Evolutionary conservation across 805 yeast species (phyloP).

Genomic region (Sungouiella thailandica): DNA sequence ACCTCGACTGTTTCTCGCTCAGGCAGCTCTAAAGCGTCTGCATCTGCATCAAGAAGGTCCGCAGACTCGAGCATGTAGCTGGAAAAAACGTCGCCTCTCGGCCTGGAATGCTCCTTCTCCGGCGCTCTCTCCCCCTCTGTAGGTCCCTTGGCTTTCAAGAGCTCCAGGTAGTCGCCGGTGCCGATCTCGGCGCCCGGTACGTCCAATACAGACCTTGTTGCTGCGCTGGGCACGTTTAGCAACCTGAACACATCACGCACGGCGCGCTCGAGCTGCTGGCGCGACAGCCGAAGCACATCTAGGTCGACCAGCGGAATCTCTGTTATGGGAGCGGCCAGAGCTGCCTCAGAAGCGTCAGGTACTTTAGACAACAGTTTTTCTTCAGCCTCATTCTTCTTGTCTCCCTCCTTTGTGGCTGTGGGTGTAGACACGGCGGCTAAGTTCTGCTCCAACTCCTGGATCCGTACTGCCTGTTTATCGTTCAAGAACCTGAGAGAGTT

Average conservation of each 20-base stretch:
- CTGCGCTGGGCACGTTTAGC: conserved; percentile 13
- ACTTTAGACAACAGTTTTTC: background rate
- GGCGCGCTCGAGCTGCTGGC: conserved; percentile 10
- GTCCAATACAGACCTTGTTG: conserved; percentile 3
- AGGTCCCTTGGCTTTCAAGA: too few species aligned
- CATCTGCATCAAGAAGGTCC: conserved; percentile 6
- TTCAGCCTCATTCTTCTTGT: background rate
- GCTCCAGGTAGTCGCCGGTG: conserved; percentile 5
- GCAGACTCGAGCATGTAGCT: conserved; percentile 11
- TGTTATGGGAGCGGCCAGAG: background rate
- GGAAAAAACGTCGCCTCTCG: conserved; percentile 6
- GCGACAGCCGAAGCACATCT: conserved; percentile 11
- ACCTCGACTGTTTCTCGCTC: background rate
- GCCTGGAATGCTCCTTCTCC: conserved; percentile 1
- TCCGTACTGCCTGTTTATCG: conserved; percentile 35
- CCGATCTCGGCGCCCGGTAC: conserved; percentile 4
- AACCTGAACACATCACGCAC: conserved; percentile 12
- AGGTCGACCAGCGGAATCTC: conserved; percentile 14
- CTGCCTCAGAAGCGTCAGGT: background rate
- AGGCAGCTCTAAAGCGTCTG: background rate
- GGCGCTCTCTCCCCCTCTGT: conserved; percentile 1
- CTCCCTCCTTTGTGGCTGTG: background rate
- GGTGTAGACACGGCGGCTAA: conserved; percentile 1
- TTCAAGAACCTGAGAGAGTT: conserved; percentile 39
- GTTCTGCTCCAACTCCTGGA: conserved; percentile 34